Conservation (phyloP, 2,329 filamentous ascomycete genomes). For the Penicillium polonicum region DNA sequence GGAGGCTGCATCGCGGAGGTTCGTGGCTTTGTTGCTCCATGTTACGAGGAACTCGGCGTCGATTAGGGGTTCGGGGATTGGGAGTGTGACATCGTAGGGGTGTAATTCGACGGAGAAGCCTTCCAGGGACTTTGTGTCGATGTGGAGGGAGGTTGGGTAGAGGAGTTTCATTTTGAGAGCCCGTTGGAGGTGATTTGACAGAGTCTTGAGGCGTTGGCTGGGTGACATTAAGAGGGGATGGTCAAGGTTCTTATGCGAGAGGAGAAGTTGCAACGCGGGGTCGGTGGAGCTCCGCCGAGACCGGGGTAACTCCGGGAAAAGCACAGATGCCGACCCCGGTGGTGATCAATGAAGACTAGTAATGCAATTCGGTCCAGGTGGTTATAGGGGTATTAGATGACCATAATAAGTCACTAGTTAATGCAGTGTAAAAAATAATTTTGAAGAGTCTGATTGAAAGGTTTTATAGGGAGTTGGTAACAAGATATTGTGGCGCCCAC, state of each 20-base stretch:
- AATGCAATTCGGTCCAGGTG: not conserved
- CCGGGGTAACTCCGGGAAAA: slow-evolving; percentile 1
- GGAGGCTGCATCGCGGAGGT: slow-evolving; percentile 58
- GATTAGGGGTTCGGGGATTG: slow-evolving; percentile 57
- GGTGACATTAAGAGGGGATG: slow-evolving; percentile 6
- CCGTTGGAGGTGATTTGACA: not conserved
- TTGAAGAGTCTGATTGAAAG: too few species aligned
- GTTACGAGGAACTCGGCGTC: slow-evolving; percentile 63
- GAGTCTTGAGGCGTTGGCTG: not conserved
- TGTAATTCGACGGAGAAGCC: slow-evolving; percentile 60
- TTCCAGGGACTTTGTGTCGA: slow-evolving; percentile 56
- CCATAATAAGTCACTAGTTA: too few species aligned
- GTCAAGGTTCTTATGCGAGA: not conserved
- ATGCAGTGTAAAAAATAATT: too few species aligned
- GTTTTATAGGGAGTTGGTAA: too few species aligned
- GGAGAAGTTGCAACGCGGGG: slow-evolving; percentile 1
- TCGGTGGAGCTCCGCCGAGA: slow-evolving; percentile 9
- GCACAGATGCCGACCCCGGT: not conserved
- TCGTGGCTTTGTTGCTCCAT: slow-evolving; percentile 59
- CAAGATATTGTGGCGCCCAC: too few species aligned
- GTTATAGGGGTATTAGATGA: too few species aligned
- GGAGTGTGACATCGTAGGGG: slow-evolving; percentile 58
- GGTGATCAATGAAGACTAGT: not conserved
- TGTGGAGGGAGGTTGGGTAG: slow-evolving; percentile 62
- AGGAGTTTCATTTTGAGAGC: slow-evolving; percentile 56